These are phyloP conservation scores for Nidularia sp. DNA, from an alignment of 768 basidiomycete species.

Conservation along the genomic window DNA sequence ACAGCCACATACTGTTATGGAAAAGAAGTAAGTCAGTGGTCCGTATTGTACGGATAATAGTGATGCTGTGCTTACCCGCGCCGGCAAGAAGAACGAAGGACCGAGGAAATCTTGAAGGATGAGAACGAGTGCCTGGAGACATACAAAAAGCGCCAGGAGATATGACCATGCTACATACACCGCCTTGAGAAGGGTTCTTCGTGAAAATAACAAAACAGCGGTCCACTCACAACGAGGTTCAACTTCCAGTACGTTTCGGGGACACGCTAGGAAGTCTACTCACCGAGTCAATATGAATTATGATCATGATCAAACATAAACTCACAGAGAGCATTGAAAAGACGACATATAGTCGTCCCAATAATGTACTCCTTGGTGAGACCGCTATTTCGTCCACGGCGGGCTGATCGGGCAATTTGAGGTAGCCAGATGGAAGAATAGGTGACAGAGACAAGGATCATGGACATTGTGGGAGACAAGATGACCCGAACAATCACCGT, in stretches of 20 bases:
- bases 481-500: conserved; percentile 74
- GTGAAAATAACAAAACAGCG: neutral
- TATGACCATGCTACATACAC: conserved; percentile 57
- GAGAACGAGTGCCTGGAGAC: conserved; percentile 57
- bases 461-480: conserved; percentile 58
- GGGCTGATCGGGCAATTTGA: conserved; percentile 76
- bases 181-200: neutral
- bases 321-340: conserved; percentile 76
- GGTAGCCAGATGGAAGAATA: conserved; percentile 85
- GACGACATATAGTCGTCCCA: conserved; percentile 69
- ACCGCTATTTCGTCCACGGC: conserved; percentile 67
- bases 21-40: neutral
- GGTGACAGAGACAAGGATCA: conserved; percentile 60
- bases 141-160: conserved; percentile 53
- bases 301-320: conserved; percentile 1
- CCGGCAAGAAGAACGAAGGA: conserved; percentile 81
- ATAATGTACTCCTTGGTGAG: conserved; percentile 68
- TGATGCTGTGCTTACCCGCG: conserved; percentile 39
- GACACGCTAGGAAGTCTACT: conserved; percentile 78
- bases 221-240: conserved; percentile 59
- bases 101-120: conserved; percentile 74
- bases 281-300: conserved; percentile 2
- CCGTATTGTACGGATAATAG: neutral
- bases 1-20: conserved; percentile 49
- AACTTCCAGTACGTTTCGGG: conserved; percentile 82